Base-by-base conservation (phyloP, 75 land plant species). In the Isoetes taiwanensis region DNA sequence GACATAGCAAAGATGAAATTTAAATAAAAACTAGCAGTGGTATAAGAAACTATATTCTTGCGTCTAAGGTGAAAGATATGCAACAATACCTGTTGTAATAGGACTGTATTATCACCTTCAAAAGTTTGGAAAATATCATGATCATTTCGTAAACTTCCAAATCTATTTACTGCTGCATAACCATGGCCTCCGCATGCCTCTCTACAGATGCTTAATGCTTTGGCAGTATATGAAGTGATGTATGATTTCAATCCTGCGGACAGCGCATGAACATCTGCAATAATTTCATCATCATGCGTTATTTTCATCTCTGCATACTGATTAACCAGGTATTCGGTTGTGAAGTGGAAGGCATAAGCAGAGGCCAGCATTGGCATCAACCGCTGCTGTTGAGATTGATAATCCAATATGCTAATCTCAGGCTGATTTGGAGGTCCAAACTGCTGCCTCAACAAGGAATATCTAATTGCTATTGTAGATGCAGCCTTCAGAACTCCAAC, bases 141-240 rank as follows among this genome's bases (percentile, higher is more conserved):
- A 41, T 93, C 95, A 69, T 86, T 91, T 48, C 97, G 73, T 37
- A 91, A 60, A 56, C 59, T 62, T 5, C 97, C 97, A 72, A 91
- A 91, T 29, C 97, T 61, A 41, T 91, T 91, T 0, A 91, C 95
- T 41, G 97, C 88, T 58, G 94, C 88, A 79, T 91, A 91, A 1
- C 97, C 97, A 73, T 91, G 97, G 9, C 97, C 97, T 32, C 97
- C 97, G 50, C 97, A 91, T 10, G 97, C 79, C 76, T 91, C 97
- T 58, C 97, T 72, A 50, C 97, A 91, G 14, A 66, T 64, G 37
- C 84, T 86, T 34, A 91, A 50, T 19, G 88, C 82, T 40, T 75
- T 86, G 11, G 95, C 95, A n/a, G 97, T 91, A 46, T 81, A 91
- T 31, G 83, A 81, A 24, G 97, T 91, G 32, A 91, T 69, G 61